Percentiles rank a stretch among this genome's conserved stretches.
These are phyloP conservation scores for Eucalyptus guilfoylei DNA, from an alignment of 345 rosid genomes.

Conservation along the genomic window DNA sequence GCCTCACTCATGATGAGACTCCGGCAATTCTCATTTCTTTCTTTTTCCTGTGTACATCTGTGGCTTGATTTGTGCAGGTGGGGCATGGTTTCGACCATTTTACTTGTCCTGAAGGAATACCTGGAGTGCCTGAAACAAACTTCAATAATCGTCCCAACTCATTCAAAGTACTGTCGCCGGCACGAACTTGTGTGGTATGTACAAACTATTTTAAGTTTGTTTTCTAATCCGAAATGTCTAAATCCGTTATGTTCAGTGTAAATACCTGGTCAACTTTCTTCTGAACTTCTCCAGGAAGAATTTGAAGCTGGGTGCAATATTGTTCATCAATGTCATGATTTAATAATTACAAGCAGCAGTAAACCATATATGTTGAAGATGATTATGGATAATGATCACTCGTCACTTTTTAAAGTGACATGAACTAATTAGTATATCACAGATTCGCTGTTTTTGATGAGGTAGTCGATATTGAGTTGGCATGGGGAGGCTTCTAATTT, in stretches of 20 bases:
- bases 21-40: neutral
- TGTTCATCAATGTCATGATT: neutral
- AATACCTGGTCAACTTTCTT: neutral
- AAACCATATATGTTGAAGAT: neutral
- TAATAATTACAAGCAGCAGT: neutral
- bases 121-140: conserved; percentile 71
- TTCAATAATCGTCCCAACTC: conserved; percentile 78
- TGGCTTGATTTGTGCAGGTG: conserved; percentile 28
- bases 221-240: neutral
- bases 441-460: neutral
- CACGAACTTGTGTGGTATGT: conserved; percentile 60
- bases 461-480: neutral
- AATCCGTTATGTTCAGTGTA: neutral
- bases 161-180: conserved; percentile 51
- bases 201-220: neutral
- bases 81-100: conserved; percentile 61
- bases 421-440: neutral
- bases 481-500: neutral
- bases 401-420: neutral
- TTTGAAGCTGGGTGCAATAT: neutral
- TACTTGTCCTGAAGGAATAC: conserved; percentile 64
- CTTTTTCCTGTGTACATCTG: neutral
- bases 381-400: neutral
- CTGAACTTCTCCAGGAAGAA: neutral
- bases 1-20: neutral